Percentiles rank a stretch among this genome's conserved stretches.
These are phyloP conservation scores for Beauveria sp. DNA, from an alignment of 2,329 filamentous ascomycete species.

Conservation along the genomic window DNA sequence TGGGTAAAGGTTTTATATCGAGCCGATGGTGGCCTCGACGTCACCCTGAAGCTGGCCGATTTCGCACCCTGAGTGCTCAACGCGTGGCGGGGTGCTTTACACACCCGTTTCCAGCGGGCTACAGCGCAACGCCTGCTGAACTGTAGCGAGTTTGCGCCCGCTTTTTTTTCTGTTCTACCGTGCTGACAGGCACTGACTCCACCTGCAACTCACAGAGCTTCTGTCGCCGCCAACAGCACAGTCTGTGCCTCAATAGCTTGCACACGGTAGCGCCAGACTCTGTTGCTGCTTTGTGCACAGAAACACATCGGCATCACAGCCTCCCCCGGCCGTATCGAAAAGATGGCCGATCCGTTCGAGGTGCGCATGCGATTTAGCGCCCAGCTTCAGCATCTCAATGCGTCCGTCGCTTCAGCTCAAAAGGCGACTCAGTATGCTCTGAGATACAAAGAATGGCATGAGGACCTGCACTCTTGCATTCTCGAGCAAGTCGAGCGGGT, in stretches of 20 bases:
- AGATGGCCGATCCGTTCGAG: slow-evolving; percentile 81
- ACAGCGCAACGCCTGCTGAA: not conserved
- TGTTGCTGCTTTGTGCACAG: not conserved
- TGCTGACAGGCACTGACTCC: not conserved
- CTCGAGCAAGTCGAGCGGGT: slow-evolving; percentile 87
- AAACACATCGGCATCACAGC: not conserved
- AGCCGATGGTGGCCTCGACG: slow-evolving; percentile 3
- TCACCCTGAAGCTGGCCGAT: slow-evolving; percentile 2
- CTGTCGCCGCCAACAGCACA: not conserved
- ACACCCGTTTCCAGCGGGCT: not conserved
- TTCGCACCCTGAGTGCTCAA: not conserved
- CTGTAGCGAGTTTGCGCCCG: not conserved
- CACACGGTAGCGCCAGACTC: not conserved
- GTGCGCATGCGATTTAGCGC: slow-evolving; percentile 95
- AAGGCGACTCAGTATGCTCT: slow-evolving; percentile 94
- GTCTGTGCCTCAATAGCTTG: not conserved
- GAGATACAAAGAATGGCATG: slow-evolving; percentile 88
- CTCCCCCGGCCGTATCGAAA: slow-evolving; percentile 12
- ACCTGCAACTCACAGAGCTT: not conserved
- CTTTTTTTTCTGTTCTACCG: slow-evolving; percentile 6
- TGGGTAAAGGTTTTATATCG: not conserved
- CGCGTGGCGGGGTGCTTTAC: not conserved
- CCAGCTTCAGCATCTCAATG: slow-evolving; percentile 84
- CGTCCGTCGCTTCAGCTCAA: slow-evolving; percentile 78
- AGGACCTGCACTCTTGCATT: slow-evolving; percentile 96